Percentiles rank a stretch among this genome's conserved stretches.
Evolutionary conservation across 441 rosid species (phyloP).

Genomic region (Populus trichocarpa): DNA sequence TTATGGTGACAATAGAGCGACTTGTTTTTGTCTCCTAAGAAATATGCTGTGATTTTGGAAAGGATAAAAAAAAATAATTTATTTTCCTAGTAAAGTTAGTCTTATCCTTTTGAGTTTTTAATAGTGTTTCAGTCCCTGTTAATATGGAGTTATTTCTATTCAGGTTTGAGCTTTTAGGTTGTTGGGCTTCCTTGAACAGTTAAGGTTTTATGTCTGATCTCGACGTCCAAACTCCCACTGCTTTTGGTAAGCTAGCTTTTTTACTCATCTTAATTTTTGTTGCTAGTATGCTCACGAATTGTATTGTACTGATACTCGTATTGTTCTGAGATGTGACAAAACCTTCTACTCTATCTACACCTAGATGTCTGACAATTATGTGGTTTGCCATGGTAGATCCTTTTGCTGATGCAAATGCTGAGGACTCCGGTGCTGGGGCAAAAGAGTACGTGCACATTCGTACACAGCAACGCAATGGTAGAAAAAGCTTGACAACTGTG

Average conservation of each 20-base stretch:
- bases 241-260: conserved; percentile 54
- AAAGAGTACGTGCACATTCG: conserved; percentile 90
- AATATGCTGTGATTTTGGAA: not conserved
- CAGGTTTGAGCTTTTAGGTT: conserved; percentile 56
- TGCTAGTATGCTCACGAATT: not conserved
- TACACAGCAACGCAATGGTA: conserved; percentile 83
- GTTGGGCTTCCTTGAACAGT: conserved; percentile 39
- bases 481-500: conserved; percentile 95
- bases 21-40: not conserved
- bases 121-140: not conserved
- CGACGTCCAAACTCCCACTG: conserved; percentile 72
- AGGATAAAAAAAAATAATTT: no score
- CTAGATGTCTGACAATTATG: not conserved
- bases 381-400: conserved; percentile 44
- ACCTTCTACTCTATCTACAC: not conserved
- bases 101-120: not conserved
- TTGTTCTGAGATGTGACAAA: not conserved
- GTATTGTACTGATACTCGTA: not conserved
- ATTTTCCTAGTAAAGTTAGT: not conserved
- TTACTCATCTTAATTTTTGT: not conserved
- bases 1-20: not conserved
- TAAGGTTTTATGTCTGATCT: conserved; percentile 91
- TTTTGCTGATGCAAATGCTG: conserved; percentile 90
- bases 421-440: conserved; percentile 82
- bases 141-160: conserved; percentile 1